Evolutionary conservation across 768 basidiomycete genomes (phyloP).

Genomic region (Candolleomyces aberdarensis): DNA sequence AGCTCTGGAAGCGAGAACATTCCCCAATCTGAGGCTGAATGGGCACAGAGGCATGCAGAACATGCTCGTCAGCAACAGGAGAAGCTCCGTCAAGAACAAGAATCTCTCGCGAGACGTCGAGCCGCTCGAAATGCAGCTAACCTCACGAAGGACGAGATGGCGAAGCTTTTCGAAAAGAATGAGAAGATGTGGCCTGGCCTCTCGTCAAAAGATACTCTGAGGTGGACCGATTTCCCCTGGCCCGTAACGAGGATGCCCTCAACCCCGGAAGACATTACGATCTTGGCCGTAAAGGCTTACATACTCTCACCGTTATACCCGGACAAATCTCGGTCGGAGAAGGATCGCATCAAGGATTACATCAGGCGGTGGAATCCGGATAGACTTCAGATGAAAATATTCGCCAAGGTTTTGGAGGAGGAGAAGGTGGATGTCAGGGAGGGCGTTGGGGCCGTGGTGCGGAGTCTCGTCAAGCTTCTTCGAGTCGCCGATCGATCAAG

Average conservation of each 20-base stretch:
- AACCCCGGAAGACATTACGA: conserved; percentile 59
- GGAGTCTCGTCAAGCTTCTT: conserved; percentile 70
- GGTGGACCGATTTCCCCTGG: conserved; percentile 75
- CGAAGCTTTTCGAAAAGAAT: conserved; percentile 55
- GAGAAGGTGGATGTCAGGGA: conserved; percentile 67
- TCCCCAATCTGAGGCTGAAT: conserved; percentile 45
- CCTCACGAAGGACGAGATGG: conserved; percentile 54
- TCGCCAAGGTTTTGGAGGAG: conserved; percentile 59
- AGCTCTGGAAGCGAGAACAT: conserved; percentile 17
- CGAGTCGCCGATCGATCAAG: conserved; percentile 10
- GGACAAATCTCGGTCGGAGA: conserved; percentile 49
- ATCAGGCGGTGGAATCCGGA: conserved; percentile 81
- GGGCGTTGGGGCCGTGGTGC: conserved; percentile 68
- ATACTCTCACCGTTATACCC: conserved; percentile 57
- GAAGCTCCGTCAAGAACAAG: conserved; percentile 66
- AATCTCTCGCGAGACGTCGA: conserved; percentile 55
- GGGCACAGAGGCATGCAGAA: conserved; percentile 62
- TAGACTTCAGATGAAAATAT: conserved; percentile 68
- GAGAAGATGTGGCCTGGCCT: conserved; percentile 60
- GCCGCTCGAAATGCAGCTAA: conserved; percentile 50
- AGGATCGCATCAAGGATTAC: conserved; percentile 75
- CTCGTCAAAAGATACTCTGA: conserved; percentile 38
- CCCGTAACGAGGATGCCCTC: conserved; percentile 59
- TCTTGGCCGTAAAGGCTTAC: conserved; percentile 54
- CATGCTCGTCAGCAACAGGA: conserved; percentile 65